A percentile compares a stretch with the other conserved stretches of the same genome.
phyloP scores from a whole-genome alignment of 2,329 filamentous ascomycete species.

The Elsinoe ampelina region DNA sequence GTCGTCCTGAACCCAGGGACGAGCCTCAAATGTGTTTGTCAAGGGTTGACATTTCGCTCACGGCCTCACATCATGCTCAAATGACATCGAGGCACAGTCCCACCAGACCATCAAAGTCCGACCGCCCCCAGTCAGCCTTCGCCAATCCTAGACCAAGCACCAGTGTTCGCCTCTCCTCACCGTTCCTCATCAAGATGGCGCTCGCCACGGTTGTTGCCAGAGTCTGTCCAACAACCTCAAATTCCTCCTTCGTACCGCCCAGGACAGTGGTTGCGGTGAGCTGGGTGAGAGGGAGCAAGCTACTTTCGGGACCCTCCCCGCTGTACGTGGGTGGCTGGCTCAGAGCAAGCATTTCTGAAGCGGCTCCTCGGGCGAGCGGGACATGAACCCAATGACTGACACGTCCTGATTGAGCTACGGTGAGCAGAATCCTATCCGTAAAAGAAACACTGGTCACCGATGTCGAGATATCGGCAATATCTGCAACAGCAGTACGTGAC shows the following conservation, averaged over 20 bases:
- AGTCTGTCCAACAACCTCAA: conserved; percentile 70
- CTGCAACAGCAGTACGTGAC: conserved; percentile 39
- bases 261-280: conserved; percentile 80
- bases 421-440: conserved; percentile 83
- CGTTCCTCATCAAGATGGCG: conserved; percentile 61
- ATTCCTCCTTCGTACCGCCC: conserved; percentile 71
- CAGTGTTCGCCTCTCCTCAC: conserved; percentile 50
- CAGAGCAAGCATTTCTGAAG: conserved; percentile 49
- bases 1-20: too few species aligned
- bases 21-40: too few species aligned
- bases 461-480: conserved; percentile 60
- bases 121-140: conserved; percentile 31
- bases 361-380: conserved; percentile 55
- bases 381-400: conserved; percentile 94
- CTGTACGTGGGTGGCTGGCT: conserved; percentile 48
- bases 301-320: conserved; percentile 34
- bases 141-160: conserved; percentile 51
- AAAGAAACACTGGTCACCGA: conserved; percentile 66
- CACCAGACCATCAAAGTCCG: conserved; percentile 32
- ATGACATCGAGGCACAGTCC: conserved; percentile 21
- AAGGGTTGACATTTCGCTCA: too few species aligned
- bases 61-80: background rate
- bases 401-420: conserved; percentile 74
- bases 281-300: conserved; percentile 64
- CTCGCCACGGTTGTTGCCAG: conserved; percentile 85